Evolutionary conservation across 768 basidiomycete genomes (phyloP).

Genomic region (Pleurotus eryngii): DNA sequence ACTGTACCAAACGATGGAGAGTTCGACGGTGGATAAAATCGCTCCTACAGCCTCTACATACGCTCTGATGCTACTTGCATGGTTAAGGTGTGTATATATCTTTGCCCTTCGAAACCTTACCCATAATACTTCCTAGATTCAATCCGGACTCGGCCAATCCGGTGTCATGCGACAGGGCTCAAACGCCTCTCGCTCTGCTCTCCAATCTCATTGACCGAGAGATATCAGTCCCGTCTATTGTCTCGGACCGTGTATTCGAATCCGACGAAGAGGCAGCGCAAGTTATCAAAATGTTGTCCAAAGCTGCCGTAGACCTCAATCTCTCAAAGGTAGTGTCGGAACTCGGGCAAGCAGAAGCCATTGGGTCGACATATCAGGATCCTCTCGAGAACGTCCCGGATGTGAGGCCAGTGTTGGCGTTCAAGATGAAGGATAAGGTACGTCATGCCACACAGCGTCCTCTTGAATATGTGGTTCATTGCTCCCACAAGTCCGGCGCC

Average conservation of each 20-base stretch:
- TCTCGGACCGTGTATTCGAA: slow-evolving; percentile 55
- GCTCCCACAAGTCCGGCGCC: slow-evolving; percentile 5
- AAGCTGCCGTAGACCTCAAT: slow-evolving; percentile 56
- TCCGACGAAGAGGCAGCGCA: slow-evolving; percentile 53
- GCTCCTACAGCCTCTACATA: slow-evolving; percentile 58
- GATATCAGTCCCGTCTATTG: slow-evolving; percentile 46
- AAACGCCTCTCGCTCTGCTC: slow-evolving; percentile 34
- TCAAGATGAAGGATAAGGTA: slow-evolving; percentile 27
- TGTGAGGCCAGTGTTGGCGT: slow-evolving; percentile 51
- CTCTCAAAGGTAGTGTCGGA: slow-evolving; percentile 48
- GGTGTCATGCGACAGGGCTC: slow-evolving; percentile 14
- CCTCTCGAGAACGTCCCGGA: slow-evolving; percentile 54
- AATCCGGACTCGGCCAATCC: slow-evolving; percentile 29
- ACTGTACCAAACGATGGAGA: slow-evolving; percentile 58
- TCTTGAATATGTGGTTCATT: too few species aligned
- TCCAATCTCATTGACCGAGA: slow-evolving; percentile 43
- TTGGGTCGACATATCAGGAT: slow-evolving; percentile 38
- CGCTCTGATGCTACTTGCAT: slow-evolving; percentile 62
- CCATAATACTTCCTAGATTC: slow-evolving; percentile 26
- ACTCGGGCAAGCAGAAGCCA: slow-evolving; percentile 50
- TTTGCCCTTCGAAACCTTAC: neutral
- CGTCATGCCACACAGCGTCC: slow-evolving; percentile 13
- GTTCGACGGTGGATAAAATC: slow-evolving; percentile 33
- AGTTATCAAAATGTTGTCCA: slow-evolving; percentile 54
- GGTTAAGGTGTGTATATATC: slow-evolving; percentile 41